These are phyloP conservation scores for Thelonectria rubi DNA, from an alignment of 2,329 filamentous ascomycete genomes.

Conservation along the genomic window DNA sequence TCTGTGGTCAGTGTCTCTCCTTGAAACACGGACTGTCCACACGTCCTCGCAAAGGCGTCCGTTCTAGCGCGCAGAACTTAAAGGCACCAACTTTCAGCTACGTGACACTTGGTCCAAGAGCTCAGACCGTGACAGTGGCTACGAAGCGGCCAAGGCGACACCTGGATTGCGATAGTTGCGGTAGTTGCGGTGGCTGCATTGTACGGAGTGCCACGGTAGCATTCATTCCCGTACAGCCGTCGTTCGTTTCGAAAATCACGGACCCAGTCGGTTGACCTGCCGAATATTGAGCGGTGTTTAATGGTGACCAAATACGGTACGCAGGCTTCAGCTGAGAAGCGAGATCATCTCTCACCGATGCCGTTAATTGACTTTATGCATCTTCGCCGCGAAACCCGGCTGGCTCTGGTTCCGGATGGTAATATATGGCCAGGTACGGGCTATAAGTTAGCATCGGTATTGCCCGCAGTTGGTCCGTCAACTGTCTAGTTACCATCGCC, in stretches of 20 bases:
- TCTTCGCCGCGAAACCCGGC: slow-evolving; percentile 6
- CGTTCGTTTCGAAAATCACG: slow-evolving; percentile 5
- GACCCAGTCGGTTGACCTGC: not conserved
- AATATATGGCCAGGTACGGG: slow-evolving; percentile 3
- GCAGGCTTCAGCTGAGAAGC: not conserved
- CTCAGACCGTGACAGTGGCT: not conserved
- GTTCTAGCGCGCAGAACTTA: not conserved
- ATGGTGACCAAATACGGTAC: not conserved
- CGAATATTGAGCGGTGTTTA: slow-evolving; percentile 2
- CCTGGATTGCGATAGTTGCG: not conserved
- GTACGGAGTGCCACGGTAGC: not conserved
- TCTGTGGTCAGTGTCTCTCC: not conserved
- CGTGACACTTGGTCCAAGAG: not conserved
- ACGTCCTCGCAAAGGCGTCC: not conserved
- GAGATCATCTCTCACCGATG: slow-evolving; percentile 2
- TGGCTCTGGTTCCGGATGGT: slow-evolving; percentile 5
- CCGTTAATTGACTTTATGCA: slow-evolving; percentile 7
- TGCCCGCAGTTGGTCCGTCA: not conserved
- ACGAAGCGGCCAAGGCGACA: not conserved
- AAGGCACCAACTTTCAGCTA: not conserved
- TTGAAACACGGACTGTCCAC: slow-evolving; percentile 9
- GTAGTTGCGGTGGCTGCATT: not conserved
- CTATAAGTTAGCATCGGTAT: slow-evolving; percentile 6
- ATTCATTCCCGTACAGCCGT: not conserved
- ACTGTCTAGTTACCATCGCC: not conserved